Evolutionary conservation across 139 green algal species (phyloP).

Genomic region (Astrephomene gubernaculifera): DNA sequence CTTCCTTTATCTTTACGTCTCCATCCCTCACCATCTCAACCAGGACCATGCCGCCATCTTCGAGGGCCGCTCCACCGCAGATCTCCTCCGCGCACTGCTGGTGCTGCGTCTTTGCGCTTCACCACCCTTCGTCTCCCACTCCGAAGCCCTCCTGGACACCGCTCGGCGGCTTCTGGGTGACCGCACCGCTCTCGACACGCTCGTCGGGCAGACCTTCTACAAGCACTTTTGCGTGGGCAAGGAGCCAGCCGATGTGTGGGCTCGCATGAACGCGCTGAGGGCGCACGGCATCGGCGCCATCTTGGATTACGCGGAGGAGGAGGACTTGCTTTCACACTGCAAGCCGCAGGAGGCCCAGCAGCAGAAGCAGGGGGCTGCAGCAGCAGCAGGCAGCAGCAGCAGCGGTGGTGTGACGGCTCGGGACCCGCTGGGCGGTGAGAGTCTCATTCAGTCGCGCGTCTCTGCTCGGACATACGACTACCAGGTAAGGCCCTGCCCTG

Average conservation of each 20-base stretch:
- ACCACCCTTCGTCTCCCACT: constrained; percentile 19
- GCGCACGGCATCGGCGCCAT: constrained; percentile 61
- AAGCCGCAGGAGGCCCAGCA: constrained; percentile 2
- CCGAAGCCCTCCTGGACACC: constrained; percentile 62
- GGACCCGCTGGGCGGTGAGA: constrained; percentile 32
- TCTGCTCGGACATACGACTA: constrained; percentile 3
- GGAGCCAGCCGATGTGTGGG: constrained; percentile 35
- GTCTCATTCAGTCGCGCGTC: not conserved
- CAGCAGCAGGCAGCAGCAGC: not conserved
- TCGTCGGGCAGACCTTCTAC: constrained; percentile 20
- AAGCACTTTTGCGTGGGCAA: constrained; percentile 26
- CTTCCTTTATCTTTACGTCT: not conserved
- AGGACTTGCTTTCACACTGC: constrained; percentile 47
- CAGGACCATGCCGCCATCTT: constrained; percentile 48
- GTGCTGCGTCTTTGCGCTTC: constrained; percentile 48
- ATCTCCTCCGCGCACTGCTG: constrained; percentile 38
- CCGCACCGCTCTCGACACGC: not conserved
- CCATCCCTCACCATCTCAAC: not conserved
- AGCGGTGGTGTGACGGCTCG: not conserved
- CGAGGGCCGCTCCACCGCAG: constrained; percentile 2
- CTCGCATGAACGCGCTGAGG: constrained; percentile 31
- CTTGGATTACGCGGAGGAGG: constrained; percentile 75
- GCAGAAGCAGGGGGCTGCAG: not conserved
- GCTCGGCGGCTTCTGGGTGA: constrained; percentile 54
- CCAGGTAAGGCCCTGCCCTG: too few relatives aligned